Base-by-base conservation (phyloP, 164 flowering plant genomes). In the Tetracentron sinense region DNA sequence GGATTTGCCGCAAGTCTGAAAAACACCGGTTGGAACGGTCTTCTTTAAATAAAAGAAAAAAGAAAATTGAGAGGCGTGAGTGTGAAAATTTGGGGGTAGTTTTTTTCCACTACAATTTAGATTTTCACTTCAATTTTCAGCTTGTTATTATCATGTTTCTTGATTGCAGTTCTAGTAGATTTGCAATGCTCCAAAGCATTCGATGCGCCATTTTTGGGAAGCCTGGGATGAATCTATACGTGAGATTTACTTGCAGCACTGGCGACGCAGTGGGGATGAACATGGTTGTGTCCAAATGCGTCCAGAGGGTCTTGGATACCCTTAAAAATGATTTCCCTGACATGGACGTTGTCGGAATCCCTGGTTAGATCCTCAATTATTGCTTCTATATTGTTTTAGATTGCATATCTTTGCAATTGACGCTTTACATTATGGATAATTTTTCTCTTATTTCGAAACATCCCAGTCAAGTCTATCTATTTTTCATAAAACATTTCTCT, bases 261-360 rank as follows among this genome's bases (percentile, higher is more conserved):
- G 88, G 86, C 0, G 86, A 84, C 60, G 86, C 88, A 7, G 82
- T 84, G 84, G 84, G 86, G 54, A 82, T 82, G 86, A 82, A 82
- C 74, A 80, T 82, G 86, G 75, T n/a, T n/a, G n/a, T 80, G 28
- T 82, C 86, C 42, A 82, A 82, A 57, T 81, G 86, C 27, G 86
- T 82, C 21, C 86, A 82, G 66, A 82, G 82, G 38, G 86, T 82
- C 16, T 5, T 84, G 48, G 86, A 84, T 42, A 79, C 75, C 66
- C 82, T 82, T 53, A 80, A 65, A 62, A 42, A 10, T 10, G 85
- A 82, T 30, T 84, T 81, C 78, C 81, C 83, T 19, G 85, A 84
- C 71, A 84, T 84, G 89, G 85, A 84, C 67, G 83, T 82, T n/a
- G 74, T 80, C 3, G 86, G 85, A 49, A 75, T 84, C 49, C 78